Conservation (phyloP, 83 land plant genomes). For the Thuja plicata region DNA sequence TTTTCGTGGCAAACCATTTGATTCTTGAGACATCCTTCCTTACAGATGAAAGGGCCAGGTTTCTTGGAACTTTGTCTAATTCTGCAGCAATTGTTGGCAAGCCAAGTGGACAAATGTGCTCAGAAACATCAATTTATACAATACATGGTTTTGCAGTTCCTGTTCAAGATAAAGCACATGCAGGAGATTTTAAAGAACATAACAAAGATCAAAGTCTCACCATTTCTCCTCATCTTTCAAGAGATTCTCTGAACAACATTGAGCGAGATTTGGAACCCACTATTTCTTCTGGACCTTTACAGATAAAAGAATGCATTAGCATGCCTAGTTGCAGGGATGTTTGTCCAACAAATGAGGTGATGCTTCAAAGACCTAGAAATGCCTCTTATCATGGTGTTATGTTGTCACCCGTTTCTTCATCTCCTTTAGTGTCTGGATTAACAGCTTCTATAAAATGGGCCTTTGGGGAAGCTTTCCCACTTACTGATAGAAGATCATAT, state of each 20-base stretch:
- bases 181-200: slow-evolving; percentile 9
- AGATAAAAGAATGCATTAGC: slow-evolving; percentile 15
- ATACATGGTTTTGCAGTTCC: slow-evolving; percentile 62
- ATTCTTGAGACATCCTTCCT: slow-evolving; percentile 96
- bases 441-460: not conserved
- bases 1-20: slow-evolving; percentile 93
- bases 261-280: not conserved
- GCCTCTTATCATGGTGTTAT: not conserved
- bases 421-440: not conserved
- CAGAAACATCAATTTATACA: slow-evolving; percentile 33
- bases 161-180: slow-evolving; percentile 17
- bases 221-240: not conserved
- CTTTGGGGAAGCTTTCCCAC: slow-evolving; percentile 3
- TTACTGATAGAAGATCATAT: not conserved
- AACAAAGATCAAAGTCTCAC: not conserved
- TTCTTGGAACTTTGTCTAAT: slow-evolving; percentile 49
- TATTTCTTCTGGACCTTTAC: slow-evolving; percentile 1
- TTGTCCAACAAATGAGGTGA: slow-evolving; percentile 15
- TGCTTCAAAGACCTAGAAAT: not conserved
- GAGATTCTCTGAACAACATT: not conserved
- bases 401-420: not conserved
- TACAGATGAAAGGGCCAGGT: slow-evolving; percentile 91
- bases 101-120: slow-evolving; percentile 29
- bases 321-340: not conserved
- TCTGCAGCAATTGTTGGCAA: slow-evolving; percentile 33